Base-by-base conservation (phyloP, 1,284 basidiomycete genomes). In the Laetiporus sulphureus region DNA sequence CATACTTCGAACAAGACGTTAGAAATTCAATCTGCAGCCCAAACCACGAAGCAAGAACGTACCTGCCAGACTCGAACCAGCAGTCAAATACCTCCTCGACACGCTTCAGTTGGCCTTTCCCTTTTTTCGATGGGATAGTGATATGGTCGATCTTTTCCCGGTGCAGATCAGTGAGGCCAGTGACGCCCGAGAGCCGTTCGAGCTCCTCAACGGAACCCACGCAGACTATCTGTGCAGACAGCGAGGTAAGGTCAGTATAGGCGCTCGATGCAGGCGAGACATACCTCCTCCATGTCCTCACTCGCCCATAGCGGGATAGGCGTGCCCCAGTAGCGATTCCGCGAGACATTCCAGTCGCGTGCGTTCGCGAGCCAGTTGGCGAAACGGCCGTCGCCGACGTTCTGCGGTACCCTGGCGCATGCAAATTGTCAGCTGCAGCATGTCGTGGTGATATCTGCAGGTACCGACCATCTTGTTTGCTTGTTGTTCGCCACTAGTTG, bases 51-150 rank as follows among this genome's bases (percentile, higher is more conserved):
- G 12, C 19, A 15, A 5, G 16, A 24, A 51, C 73, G 46, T 51
- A 91, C 91, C 88, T 92, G 66, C 96, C 96, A 5, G 95, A 98
- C 70, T 99, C 96, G 63, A 99, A 99, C 96, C 96, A 99, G 63
- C 96, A 99, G 64, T 99, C 96, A 63, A 99, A 99, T 23, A 99
- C 93, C 64, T 98, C 96, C 47, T 97, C 91, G 15, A 98, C 77
- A 45, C 95, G 83, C 63, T 78, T 90, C 32, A 99, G 69, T 16
- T 68, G 64, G 16, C 95, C 96, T 59, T 94, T 96, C 49, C 94
- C 95, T 62, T 82, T 66, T 59, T 86, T 73, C 24, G 93, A 97
- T 4, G 95, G 96, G 56, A 99, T 98, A 44, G 91, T 94, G 68
- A 99, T 91, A 59, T 91, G 79, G 30, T 40, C 33, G 21, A 45